phyloP scores from a whole-genome alignment of 805 yeast genomes.

The Myxozyma neotropica region DNA sequence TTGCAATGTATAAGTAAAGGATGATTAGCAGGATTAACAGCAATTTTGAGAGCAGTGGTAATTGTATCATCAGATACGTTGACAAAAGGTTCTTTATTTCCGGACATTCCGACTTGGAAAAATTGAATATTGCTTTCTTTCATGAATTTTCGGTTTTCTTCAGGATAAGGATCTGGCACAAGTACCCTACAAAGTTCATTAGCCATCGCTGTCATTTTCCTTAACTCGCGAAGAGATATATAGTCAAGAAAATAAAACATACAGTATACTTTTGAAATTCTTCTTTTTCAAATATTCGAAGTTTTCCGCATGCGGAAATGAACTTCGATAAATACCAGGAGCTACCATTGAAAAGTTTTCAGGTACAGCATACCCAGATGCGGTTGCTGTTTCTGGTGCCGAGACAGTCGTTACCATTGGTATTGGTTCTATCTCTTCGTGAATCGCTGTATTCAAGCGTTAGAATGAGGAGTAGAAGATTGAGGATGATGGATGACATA shows the following conservation, averaged over 20 bases:
- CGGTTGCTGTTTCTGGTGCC: background rate
- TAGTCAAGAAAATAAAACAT: background rate
- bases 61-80: constrained; percentile 66
- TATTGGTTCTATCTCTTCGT: too few species aligned
- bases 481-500: too few species aligned
- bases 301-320: constrained; percentile 86
- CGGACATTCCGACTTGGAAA: constrained; percentile 89
- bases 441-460: background rate
- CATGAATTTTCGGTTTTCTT: constrained; percentile 68
- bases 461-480: too few species aligned
- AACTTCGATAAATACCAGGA: constrained; percentile 76
- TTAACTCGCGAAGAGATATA: too few species aligned
- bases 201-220: background rate
- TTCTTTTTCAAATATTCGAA: constrained; percentile 67
- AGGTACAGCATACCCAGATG: constrained; percentile 49
- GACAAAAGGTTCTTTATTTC: constrained; percentile 93
- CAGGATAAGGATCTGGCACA: constrained; percentile 90
- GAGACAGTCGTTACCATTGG: background rate
- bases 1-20: constrained; percentile 94
- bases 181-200: constrained; percentile 51
- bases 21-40: constrained; percentile 81
- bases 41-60: constrained; percentile 78
- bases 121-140: constrained; percentile 62
- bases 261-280: constrained; percentile 67
- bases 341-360: constrained; percentile 90